Evolutionary conservation across 495 filamentous ascomycete species (phyloP).

Genomic region (Evernia prunastri): DNA sequence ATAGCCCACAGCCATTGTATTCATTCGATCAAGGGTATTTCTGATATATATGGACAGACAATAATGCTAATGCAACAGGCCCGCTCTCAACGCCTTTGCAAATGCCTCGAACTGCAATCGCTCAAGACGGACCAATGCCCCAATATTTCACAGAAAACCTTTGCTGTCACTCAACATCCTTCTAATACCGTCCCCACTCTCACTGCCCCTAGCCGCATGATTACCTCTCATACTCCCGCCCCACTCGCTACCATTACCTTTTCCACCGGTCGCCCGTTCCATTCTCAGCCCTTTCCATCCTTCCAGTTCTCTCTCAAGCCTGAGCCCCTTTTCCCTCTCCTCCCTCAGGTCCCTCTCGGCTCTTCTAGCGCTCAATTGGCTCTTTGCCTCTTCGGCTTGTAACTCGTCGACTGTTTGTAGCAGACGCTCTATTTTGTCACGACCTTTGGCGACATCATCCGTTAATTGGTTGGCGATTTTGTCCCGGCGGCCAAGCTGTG

Average conservation of each 20-base stretch:
- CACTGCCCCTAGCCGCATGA: conserved; percentile 22
- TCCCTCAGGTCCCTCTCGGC: conserved; percentile 87
- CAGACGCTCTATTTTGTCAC: conserved; percentile 84
- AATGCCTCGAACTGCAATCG: conserved; percentile 8
- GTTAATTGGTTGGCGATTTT: conserved; percentile 71
- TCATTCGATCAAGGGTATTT: not conserved
- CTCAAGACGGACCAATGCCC: not conserved
- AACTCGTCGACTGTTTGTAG: conserved; percentile 90
- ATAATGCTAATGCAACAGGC: not conserved
- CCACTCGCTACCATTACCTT: conserved; percentile 34
- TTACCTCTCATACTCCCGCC: conserved; percentile 23
- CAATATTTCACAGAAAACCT: conserved; percentile 26
- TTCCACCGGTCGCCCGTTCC: conserved; percentile 47
- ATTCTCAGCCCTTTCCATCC: conserved; percentile 70
- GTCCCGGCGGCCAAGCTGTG: conserved; percentile 86
- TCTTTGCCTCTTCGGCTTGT: conserved; percentile 73
- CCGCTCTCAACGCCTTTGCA: conserved; percentile 7
- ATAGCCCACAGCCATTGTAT: not conserved
- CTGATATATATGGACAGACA: not conserved
- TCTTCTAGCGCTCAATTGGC: conserved; percentile 69
- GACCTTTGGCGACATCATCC: conserved; percentile 73
- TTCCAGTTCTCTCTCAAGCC: conserved; percentile 85
- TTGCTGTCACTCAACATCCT: conserved; percentile 31
- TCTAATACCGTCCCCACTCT: conserved; percentile 23
- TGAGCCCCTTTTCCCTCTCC: conserved; percentile 73